Evolutionary conservation across 2,329 filamentous ascomycete species (phyloP).

Genomic region (Cladosporium halotolerans): DNA sequence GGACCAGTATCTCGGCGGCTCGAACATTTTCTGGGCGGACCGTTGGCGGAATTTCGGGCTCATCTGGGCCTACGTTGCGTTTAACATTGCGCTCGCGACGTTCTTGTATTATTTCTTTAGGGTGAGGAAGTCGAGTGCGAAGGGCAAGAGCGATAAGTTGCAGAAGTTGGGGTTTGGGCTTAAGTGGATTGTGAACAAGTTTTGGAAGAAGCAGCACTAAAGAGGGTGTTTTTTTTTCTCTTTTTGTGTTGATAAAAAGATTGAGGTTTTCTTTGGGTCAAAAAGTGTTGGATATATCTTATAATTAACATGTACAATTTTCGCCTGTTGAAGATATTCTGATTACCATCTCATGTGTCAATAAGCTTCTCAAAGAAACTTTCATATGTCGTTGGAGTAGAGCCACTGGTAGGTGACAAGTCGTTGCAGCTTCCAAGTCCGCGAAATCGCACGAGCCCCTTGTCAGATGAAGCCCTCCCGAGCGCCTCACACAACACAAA

Average conservation of each 20-base stretch:
- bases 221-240: background rate
- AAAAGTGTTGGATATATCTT: too few species aligned
- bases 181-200: slow-evolving; percentile 7
- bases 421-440: too few species aligned
- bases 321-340: too few species aligned
- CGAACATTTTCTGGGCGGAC: slow-evolving; percentile 40
- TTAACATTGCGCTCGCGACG: slow-evolving; percentile 57
- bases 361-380: too few species aligned
- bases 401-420: too few species aligned
- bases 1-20: slow-evolving; percentile 42
- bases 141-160: slow-evolving; percentile 12
- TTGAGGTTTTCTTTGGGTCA: background rate
- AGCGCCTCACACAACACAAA: slow-evolving; percentile 1
- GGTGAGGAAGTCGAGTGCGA: slow-evolving; percentile 35
- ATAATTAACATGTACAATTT: too few species aligned
- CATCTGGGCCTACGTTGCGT: slow-evolving; percentile 59
- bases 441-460: too few species aligned
- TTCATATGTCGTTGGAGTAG: too few species aligned
- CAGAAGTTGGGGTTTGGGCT: slow-evolving; percentile 5
- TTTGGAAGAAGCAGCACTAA: slow-evolving; percentile 11
- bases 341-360: too few species aligned
- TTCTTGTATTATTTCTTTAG: slow-evolving; percentile 58
- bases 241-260: background rate
- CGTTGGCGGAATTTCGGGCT: slow-evolving; percentile 67
- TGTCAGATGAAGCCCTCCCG: too few species aligned